These are phyloP conservation scores for Phialemonium atrogriseum DNA, from an alignment of 2,329 filamentous ascomycete species.

Conservation along the genomic window DNA sequence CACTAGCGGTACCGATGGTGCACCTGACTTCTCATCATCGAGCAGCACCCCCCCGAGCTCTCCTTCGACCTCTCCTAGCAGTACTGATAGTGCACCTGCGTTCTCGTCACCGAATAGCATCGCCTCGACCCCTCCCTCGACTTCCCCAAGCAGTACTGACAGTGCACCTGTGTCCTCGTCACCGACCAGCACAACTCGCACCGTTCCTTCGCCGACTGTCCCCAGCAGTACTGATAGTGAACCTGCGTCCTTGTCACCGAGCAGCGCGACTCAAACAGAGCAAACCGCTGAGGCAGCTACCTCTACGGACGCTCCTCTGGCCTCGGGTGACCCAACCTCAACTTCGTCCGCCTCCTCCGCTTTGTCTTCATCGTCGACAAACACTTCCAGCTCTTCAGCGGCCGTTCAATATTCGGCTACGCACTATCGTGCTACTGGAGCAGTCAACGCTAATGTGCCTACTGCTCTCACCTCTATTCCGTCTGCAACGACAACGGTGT, in stretches of 20 bases:
- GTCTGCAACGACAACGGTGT: slow-evolving; percentile 27
- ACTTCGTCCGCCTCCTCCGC: neutral
- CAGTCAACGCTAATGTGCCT: slow-evolving; percentile 29
- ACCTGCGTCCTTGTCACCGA: neutral
- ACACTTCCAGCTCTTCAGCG: slow-evolving; percentile 1
- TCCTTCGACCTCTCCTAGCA: neutral
- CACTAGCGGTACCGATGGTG: neutral
- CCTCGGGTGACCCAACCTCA: no score
- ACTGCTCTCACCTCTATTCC: slow-evolving; percentile 27
- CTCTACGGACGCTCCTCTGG: no score
- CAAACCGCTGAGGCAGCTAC: no score
- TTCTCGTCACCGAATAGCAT: neutral
- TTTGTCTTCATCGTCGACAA: neutral
- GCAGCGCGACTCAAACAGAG: no score
- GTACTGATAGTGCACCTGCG: neutral
- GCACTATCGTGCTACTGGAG: slow-evolving; percentile 24
- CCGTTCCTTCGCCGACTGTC: neutral
- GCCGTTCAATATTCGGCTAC: slow-evolving; percentile 6
- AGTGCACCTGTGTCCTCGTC: neutral
- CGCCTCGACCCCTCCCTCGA: neutral
- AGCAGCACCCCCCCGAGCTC: neutral
- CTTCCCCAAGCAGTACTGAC: neutral
- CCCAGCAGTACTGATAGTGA: neutral
- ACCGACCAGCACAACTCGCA: neutral
- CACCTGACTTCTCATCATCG: neutral